phyloP scores from a whole-genome alignment of 75 land plant species.

The Selaginella moellendorffii region DNA sequence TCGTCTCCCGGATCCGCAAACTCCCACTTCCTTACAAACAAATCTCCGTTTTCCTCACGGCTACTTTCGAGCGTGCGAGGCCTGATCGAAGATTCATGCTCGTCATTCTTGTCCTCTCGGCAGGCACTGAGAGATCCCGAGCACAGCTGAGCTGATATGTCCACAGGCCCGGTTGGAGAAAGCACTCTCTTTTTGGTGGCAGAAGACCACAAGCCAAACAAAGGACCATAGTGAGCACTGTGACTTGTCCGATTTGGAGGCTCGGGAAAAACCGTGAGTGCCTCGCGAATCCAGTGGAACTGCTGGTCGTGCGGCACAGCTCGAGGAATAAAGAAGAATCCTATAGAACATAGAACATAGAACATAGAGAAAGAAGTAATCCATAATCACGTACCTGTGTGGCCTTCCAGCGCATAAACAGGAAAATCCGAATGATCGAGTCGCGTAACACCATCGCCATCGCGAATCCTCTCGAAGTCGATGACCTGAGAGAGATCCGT shows the following conservation, averaged over 20 bases:
- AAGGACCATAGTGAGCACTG: constrained; percentile 71
- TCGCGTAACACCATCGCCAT: too few relatives aligned
- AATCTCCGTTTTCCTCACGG: background rate
- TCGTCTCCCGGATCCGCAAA: constrained; percentile 8
- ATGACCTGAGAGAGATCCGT: constrained; percentile 72
- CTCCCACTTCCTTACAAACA: constrained; percentile 8
- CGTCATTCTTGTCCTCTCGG: too few relatives aligned
- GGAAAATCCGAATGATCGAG: constrained; percentile 39
- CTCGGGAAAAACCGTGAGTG: constrained; percentile 63
- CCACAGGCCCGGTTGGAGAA: background rate
- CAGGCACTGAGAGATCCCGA: too few relatives aligned
- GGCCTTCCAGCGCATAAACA: constrained; percentile 48
- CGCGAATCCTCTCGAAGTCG: constrained; percentile 37
- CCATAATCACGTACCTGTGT: constrained; percentile 41
- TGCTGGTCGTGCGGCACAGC: constrained; percentile 64
- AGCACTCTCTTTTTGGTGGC: constrained; percentile 25
- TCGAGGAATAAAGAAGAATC: constrained; percentile 84
- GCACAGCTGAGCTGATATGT: background rate
- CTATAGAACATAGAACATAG: constrained; percentile 23
- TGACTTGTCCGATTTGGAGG: constrained; percentile 95
- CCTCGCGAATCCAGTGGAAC: constrained; percentile 58
- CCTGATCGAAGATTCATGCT: too few relatives aligned
- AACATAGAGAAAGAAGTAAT: background rate
- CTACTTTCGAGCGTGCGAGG: background rate
- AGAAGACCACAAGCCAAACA: constrained; percentile 47